phyloP scores from a whole-genome alignment of 306 rosid species.

The Trifolium repens region DNA sequence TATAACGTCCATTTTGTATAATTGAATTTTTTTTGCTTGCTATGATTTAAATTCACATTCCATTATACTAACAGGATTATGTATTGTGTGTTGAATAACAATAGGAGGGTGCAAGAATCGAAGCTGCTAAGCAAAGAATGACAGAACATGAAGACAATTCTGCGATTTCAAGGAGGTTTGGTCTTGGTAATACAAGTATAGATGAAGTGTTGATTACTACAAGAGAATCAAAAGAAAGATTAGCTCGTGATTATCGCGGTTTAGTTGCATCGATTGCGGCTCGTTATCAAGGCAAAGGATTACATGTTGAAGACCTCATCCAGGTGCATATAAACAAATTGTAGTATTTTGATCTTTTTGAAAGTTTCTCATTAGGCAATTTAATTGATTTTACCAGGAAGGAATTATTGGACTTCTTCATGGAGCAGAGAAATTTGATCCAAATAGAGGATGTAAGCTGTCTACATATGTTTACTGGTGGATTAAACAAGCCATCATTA shows the following conservation, averaged over 20 bases:
- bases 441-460: conserved; percentile 66
- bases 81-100: conserved; percentile 1
- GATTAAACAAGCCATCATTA: conserved; percentile 81
- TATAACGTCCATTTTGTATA: neutral
- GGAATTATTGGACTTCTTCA: conserved; percentile 84
- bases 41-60: neutral
- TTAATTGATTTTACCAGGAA: conserved; percentile 58
- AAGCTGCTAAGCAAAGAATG: conserved; percentile 49
- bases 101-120: conserved; percentile 74
- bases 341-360: conserved; percentile 26
- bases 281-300: conserved; percentile 73
- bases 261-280: conserved; percentile 73
- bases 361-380: conserved; percentile 11
- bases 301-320: conserved; percentile 76
- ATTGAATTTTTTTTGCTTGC: neutral
- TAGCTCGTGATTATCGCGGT: conserved; percentile 57
- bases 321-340: conserved; percentile 55
- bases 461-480: conserved; percentile 93
- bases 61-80: neutral
- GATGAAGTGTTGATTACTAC: conserved; percentile 56
- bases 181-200: conserved; percentile 47
- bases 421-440: conserved; percentile 80
- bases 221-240: conserved; percentile 66
- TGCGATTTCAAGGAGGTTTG: conserved; percentile 48
- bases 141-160: conserved; percentile 49